Evolutionary conservation across 495 filamentous ascomycete species (phyloP), one percentile per base, ranked within the genome.

Genomic region (Penicillium simplicissimum): DNA sequence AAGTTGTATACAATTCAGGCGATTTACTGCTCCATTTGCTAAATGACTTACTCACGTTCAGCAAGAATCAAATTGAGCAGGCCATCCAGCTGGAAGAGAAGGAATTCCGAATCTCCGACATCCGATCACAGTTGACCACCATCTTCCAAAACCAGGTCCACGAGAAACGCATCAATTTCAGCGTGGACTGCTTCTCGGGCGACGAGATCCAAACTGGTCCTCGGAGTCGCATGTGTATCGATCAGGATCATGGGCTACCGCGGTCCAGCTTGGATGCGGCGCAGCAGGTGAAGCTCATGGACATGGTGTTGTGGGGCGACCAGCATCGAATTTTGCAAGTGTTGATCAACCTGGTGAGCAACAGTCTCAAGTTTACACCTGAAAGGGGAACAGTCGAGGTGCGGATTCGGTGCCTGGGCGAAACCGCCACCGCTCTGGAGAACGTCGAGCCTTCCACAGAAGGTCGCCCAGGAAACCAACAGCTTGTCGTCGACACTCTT

Each of bases 331-430:
- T 96, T 34, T 74, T 96, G 13, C 92, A 96, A 67, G 89, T 96
- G 33, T 83, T 96, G 48, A 96, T 96, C 77, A 97, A 97, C 47
- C 81, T 97, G 14, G 91, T 96, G 42, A 91, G 89, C 75, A 97
- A 97, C 74, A 91, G 88, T 67, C 78, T 96, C 14, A 97, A 97
- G 69, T 97, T 97, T 67, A 97, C 93, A 2, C 92, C 92, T 0
- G 76, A 87, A 42, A 85, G 87, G 8, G 92, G 93, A 10, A 84
- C 79, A 43, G 88, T 96, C 2, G 78, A 85, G 15, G 83, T 96
- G 33, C 82, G 85, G 13, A 92, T 97, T 59, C 85, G 82, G 57
- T 93, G 91, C 61, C n/a, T 69, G 7, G 66, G 62, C 4, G 72
- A 73, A 21, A 86, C 89, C 63, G 71, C 45, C 23, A 40, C 55